Conservation (phyloP, 768 basidiomycete genomes). For the Fibroporia radiculosa region DNA sequence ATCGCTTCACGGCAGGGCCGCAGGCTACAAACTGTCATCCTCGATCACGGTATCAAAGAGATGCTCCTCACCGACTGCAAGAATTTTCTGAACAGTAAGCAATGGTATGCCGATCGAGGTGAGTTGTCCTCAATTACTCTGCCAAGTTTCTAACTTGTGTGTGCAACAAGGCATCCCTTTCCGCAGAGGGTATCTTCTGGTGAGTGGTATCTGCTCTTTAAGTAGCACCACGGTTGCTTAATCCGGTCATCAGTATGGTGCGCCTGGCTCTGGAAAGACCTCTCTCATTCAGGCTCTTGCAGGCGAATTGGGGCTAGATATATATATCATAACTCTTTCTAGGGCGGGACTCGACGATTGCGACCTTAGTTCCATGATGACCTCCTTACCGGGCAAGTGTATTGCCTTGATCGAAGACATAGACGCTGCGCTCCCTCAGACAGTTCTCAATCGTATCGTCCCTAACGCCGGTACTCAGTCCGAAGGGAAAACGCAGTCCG, state of each 20-base stretch:
- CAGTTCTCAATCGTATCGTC: conserved; percentile 14
- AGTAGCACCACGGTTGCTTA: conserved; percentile 2
- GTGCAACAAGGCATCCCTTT: conserved; percentile 57
- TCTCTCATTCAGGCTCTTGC: conserved; percentile 71
- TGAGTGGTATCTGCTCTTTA: conserved; percentile 18
- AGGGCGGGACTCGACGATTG: conserved; percentile 57
- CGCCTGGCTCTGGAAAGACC: conserved; percentile 74
- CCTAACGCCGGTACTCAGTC: conserved; percentile 6
- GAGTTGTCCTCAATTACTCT: background rate
- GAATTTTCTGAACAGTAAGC: conserved; percentile 61
- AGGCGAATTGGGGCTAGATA: conserved; percentile 67
- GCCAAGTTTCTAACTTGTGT: background rate
- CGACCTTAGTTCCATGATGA: conserved; percentile 47
- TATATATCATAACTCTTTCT: conserved; percentile 67
- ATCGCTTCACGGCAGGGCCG: conserved; percentile 44
- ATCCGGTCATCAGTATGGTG: conserved; percentile 44
- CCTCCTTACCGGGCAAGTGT: conserved; percentile 57
- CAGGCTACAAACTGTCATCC: conserved; percentile 55
- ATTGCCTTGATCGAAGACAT: conserved; percentile 83
- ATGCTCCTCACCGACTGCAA: conserved; percentile 57
- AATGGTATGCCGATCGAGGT: conserved; percentile 70
- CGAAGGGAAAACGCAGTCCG: conserved; percentile 1
- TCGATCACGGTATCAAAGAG: conserved; percentile 64
- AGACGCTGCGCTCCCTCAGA: conserved; percentile 59
- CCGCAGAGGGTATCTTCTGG: conserved; percentile 70